Base-by-base conservation (phyloP, 148 eudicot species). In the Chenopodium quinoa region DNA sequence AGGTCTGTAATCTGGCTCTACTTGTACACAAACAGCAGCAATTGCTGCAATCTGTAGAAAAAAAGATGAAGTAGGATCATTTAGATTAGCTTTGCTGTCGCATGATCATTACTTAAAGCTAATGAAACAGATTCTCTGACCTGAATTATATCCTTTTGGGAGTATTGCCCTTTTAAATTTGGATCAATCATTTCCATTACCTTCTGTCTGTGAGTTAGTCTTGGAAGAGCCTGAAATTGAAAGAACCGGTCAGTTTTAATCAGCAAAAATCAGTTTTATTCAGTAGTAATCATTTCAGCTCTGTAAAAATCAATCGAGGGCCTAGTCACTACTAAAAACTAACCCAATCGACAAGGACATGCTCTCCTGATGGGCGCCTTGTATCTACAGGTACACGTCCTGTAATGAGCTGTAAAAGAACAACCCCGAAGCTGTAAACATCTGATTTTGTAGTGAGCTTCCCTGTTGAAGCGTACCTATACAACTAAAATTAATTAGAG, bases 381-480 rank as follows among this genome's bases (percentile, higher is more conserved):
- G 90, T 92, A 67, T 95, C 98, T 46, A 95, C 83, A 4, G 98
- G 98, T 71, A 90, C 86, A 37, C 94, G 92, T 20, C 98, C 97
- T 34, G 98, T 95, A 58, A 95, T 87, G 71, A 93, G 92, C 90
- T 95, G 97, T 74, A 95, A 84, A 80, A 95, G 97, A 82, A 95
- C 96, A 66, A 95, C 97, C 34, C 98, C 97, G 20, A 91, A 95
- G 88, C 94, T 93, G 85, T 95, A 95, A 27, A 92, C 97, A 88
- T 95, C 97, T 44, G 98, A 95, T 88, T 95, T 95, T n/a, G 97
- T 95, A 0, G 98, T 93, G 71, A 95, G 93, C 84, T 89, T 95
- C 9, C 98, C 98, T 40, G 97, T 92, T 27, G 97, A 92, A 71
- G 90, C 97, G 75, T 95, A 93, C 93, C 97, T 95, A 81, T 84